Conservation (phyloP, 768 basidiomycete genomes). For the Leccinum aurantiacum region DNA sequence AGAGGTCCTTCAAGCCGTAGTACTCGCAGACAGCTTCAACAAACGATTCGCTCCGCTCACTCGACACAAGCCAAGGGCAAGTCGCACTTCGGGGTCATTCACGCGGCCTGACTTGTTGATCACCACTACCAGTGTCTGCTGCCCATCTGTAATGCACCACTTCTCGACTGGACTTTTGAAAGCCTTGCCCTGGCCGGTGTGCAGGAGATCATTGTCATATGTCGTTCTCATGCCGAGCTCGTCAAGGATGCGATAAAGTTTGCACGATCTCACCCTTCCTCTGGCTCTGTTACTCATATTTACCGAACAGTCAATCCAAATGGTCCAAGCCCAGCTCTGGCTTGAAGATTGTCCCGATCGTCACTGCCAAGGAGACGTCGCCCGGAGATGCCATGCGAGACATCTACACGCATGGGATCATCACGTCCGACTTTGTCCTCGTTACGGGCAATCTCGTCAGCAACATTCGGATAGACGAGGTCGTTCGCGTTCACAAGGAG, state of each 20-base stretch:
- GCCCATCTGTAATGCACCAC: constrained; percentile 89
- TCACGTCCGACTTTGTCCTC: constrained; percentile 88
- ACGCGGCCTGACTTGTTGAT: constrained; percentile 16
- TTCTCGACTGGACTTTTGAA: constrained; percentile 97
- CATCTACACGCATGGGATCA: constrained; percentile 87
- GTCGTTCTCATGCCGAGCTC: constrained; percentile 84
- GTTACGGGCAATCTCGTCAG: constrained; percentile 92
- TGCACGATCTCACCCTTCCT: constrained; percentile 27
- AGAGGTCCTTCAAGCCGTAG: constrained; percentile 89
- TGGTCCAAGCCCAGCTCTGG: constrained; percentile 81
- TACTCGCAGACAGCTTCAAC: constrained; percentile 96
- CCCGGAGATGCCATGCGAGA: constrained; percentile 92
- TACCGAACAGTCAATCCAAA: constrained; percentile 62
- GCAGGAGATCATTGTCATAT: constrained; percentile 94
- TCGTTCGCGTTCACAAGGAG: constrained; percentile 86
- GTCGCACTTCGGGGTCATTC: constrained; percentile 26
- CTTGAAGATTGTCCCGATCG: constrained; percentile 80
- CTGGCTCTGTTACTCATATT: constrained; percentile 13
- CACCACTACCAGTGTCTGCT: constrained; percentile 68
- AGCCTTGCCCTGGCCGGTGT: constrained; percentile 93
- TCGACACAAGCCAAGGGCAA: constrained; percentile 79
- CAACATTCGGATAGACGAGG: constrained; percentile 87
- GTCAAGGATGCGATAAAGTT: constrained; percentile 85
- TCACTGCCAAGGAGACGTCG: constrained; percentile 84
- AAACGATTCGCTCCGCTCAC: constrained; percentile 91